These are phyloP conservation scores for Pinus taeda DNA, from an alignment of 75 land plant species.

Conservation along the genomic window DNA sequence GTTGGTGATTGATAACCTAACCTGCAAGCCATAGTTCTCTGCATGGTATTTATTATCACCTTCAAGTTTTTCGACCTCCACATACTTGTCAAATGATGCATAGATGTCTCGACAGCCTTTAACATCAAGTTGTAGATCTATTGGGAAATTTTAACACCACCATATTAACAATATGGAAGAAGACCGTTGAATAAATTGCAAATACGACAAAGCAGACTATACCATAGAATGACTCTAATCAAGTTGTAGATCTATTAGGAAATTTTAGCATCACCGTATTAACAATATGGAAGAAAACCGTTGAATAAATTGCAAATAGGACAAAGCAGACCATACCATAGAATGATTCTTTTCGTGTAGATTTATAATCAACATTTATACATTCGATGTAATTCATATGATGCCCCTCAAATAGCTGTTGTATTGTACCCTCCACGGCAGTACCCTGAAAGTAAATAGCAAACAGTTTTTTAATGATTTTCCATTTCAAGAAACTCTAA, in stretches of 20 bases:
- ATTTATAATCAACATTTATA: slow-evolving; percentile 75
- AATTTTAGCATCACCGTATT: not conserved
- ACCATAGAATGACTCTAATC: slow-evolving; percentile 81
- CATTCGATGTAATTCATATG: slow-evolving; percentile 78
- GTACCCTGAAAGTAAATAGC: slow-evolving; percentile 42
- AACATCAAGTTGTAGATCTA: slow-evolving; percentile 77
- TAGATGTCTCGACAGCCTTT: slow-evolving; percentile 75
- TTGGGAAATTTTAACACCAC: not conserved
- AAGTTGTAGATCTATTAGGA: slow-evolving; percentile 56
- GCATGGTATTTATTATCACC: slow-evolving; percentile 84
- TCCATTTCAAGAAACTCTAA: not conserved
- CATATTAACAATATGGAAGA: not conserved
- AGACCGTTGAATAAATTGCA: not conserved
- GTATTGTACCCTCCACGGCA: slow-evolving; percentile 74
- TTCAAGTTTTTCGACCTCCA: slow-evolving; percentile 68
- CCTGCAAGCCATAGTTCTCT: slow-evolving; percentile 70
- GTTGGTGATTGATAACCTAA: not conserved
- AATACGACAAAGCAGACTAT: not conserved
- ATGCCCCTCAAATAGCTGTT: slow-evolving; percentile 73
- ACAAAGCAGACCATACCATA: slow-evolving; percentile 43
- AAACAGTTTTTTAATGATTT: not conserved
- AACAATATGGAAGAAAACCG: not conserved
- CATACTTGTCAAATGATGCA: slow-evolving; percentile 80
- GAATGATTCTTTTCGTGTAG: slow-evolving; percentile 69
- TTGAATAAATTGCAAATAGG: not conserved